Evolutionary conservation across 192 early-diverging fungal species (phyloP), one percentile per base, ranked within the genome.

Genomic region (Pilobolus umbonatus): DNA sequence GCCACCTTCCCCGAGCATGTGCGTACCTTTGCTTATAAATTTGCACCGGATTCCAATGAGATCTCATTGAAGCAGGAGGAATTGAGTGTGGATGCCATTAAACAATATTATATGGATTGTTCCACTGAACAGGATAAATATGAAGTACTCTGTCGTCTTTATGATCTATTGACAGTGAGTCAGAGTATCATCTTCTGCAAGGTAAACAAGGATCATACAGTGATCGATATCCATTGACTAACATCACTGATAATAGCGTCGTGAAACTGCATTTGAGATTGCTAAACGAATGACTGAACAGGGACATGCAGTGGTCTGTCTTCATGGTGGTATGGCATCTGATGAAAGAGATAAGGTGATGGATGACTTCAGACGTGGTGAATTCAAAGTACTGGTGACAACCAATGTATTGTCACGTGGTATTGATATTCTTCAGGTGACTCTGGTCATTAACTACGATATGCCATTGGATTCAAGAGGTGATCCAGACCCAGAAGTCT

Each of bases 81-180:
- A 69, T 73, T 98, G 11, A 91, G 89, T 1, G 96, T 98, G 7
- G 88, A 93, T 25, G 87, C 83, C 5, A 97, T 98, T 72, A 90
- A 90, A 59, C 96, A 99, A 77, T 92, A 93, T 61, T 99, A 96
- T 71, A 91, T 99, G 86, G 89, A 96, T 73, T 97, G 95, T 72
- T 80, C 74, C 45, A 69, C 72, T 56, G 82, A 80, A 42, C 62
- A 82, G n/a, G 85, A 93, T 71, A 97, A 97, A 71, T 78, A 87
- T 44, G 82, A 88, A 51, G 82, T 85, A 0, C 68, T 93, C 17
- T 76, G 75, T 14, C 77, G 77, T 55, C 70, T 93, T 3, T 93
- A 91, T 53, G 82, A 82, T 17, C 69, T 99, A 55, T 73, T 97
- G 66, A 94, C 94, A 0, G 88, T 97, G 17, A 87, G 93, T 26